These are phyloP conservation scores for Agrocybe praecox DNA, from an alignment of 768 basidiomycete species.

Conservation along the genomic window DNA sequence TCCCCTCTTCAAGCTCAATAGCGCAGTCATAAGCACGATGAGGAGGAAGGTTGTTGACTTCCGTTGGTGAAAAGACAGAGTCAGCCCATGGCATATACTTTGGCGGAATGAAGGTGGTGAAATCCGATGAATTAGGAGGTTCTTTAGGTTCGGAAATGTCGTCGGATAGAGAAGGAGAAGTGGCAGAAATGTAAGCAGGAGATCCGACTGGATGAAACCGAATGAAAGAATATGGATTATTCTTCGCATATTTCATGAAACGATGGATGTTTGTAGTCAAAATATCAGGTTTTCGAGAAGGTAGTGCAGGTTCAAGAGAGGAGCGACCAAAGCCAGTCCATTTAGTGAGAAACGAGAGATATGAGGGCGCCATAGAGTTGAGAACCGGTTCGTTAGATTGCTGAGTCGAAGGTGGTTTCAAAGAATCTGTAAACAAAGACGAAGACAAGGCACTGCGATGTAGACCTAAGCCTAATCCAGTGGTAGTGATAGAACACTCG, in stretches of 20 bases:
- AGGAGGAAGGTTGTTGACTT: conserved; percentile 27
- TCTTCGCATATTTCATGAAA: conserved; percentile 24
- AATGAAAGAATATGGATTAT: conserved; percentile 2
- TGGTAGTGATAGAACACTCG: no score
- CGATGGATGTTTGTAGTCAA: conserved; percentile 8
- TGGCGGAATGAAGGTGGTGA: conserved; percentile 12
- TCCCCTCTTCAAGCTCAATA: conserved; percentile 34
- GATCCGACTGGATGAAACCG: conserved; percentile 14
- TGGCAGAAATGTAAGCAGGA: conserved; percentile 16
- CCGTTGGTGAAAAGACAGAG: conserved; percentile 24
- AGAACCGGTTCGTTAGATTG: no score
- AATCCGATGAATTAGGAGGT: no score
- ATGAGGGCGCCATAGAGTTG: no score
- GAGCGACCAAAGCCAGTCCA: conserved; percentile 24
- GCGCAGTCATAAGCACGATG: conserved; percentile 36
- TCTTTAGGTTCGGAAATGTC: no score
- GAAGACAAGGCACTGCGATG: no score
- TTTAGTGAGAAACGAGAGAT: conserved; percentile 10
- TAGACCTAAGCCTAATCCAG: no score
- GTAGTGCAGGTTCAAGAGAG: conserved; percentile 5
- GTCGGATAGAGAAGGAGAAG: conserved; percentile 3
- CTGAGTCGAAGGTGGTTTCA: no score
- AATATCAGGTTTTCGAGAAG: conserved; percentile 15
- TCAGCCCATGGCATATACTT: conserved; percentile 29
- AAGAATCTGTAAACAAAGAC: no score